phyloP scores from a whole-genome alignment of 2,329 filamentous ascomycete species.

The Xylariomycetidae sp. region DNA sequence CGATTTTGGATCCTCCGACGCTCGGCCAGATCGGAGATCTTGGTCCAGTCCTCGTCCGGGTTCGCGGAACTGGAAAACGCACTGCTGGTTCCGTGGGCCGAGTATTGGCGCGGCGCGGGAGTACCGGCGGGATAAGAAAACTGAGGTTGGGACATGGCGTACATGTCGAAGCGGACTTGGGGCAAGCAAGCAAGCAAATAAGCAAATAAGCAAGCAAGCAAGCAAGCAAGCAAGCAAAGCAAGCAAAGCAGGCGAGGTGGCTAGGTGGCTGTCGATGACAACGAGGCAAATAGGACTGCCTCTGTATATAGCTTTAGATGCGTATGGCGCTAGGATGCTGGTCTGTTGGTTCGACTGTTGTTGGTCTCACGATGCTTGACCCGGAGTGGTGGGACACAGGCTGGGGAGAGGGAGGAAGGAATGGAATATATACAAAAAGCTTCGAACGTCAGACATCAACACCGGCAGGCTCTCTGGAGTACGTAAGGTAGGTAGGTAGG shows the following conservation, averaged over 20 bases:
- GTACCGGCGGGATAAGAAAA: slow-evolving; percentile 33
- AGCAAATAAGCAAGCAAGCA: no score
- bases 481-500: no score
- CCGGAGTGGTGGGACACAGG: slow-evolving; percentile 18
- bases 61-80: slow-evolving; percentile 93
- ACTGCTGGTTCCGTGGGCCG: slow-evolving; percentile 76
- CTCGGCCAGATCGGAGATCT: slow-evolving; percentile 95
- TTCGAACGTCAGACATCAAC: slow-evolving; percentile 16
- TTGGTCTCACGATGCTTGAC: no score
- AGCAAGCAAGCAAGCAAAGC: no score
- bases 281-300: no score
- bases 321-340: no score
- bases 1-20: slow-evolving; percentile 92
- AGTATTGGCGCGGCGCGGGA: slow-evolving; percentile 57
- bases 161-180: slow-evolving; percentile 28
- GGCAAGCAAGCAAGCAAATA: no score
- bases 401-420: slow-evolving; percentile 17
- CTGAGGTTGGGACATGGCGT: slow-evolving; percentile 37
- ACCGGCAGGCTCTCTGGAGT: slow-evolving; percentile 7
- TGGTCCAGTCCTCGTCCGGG: slow-evolving; percentile 97
- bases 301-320: no score
- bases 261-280: no score
- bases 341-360: no score
- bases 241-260: no score
- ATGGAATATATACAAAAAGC: slow-evolving; percentile 21